Base-by-base conservation (phyloP, 192 early-diverging fungal species). In the Coemansia sp. region DNA sequence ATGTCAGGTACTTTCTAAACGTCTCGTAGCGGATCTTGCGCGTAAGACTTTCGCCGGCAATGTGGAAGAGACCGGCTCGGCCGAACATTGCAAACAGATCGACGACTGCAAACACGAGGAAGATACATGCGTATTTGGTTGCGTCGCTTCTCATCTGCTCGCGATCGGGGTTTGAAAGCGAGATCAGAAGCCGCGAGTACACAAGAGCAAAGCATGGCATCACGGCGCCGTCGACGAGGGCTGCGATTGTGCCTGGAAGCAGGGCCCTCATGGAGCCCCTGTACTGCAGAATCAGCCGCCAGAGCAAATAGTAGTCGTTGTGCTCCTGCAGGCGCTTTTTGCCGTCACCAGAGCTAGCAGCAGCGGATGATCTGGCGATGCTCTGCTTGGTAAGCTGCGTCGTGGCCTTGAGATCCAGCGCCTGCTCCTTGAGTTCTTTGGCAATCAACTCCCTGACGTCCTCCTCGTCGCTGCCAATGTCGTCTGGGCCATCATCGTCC, bases 131-230 rank as follows among this genome's bases (percentile, higher is more conserved):
- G 50, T 81, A 81, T 49, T 36, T 60, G 46, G 47, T 61, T 8
- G 70, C 61, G 7, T 75, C 64, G 19, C 56, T 46, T 54, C 51
- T 63, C 60, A 75, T 66, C 19, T 65, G 45, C 14, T 65, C 63
- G 16, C 6, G 59, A 23, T 69, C 67, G 0, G 55, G 45, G 27
- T 56, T 25, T 14, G 73, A 62, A 23, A 81, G 55, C 3, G 68
- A 60, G 29, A 64, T 62, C 1, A 81, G 68, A 19, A 70, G 57
- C 7, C 75, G 55, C 11, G 86, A 64, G 53, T 83, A 89, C 29
- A 89, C 68, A n/a, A 90, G 69, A 27, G 92, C 82, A 74, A 93
- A 95, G 16, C 87, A 68, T 3, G 93, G 93, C 81, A 91, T 87
- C 6, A 91, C 83, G 1, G 83, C 83, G 55, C 91, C 94, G 64